A percentile compares a stretch with the other conserved stretches of the same genome.
Conservation (phyloP, 208 protist species). For the Acanthamoeba royreba region DNA sequence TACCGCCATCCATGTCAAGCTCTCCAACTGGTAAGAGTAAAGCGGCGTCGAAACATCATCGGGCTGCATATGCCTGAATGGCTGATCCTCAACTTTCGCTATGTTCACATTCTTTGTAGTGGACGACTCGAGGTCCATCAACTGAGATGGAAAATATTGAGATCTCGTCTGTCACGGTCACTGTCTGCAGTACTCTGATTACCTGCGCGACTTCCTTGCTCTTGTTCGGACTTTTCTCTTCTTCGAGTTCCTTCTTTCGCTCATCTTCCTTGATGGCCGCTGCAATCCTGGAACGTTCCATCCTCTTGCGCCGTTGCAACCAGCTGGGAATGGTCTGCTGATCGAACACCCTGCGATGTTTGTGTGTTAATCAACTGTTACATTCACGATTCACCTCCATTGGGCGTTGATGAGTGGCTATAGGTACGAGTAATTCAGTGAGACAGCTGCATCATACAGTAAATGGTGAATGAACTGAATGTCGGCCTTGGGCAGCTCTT, state of each 20-base stretch:
- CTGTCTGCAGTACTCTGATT: no score
- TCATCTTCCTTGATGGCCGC: no score
- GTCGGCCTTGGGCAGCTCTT: background rate
- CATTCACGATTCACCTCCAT: no score
- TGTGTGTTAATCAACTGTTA: background rate
- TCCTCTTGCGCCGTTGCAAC: slow-evolving; percentile 2
- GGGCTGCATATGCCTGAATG: background rate
- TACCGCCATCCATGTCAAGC: slow-evolving; percentile 17
- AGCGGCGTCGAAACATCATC: background rate
- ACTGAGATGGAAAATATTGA: no score
- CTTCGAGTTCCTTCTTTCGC: no score
- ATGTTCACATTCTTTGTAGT: background rate
- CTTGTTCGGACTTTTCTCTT: background rate
- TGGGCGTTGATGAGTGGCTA: no score
- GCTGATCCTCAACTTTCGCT: background rate
- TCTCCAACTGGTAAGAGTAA: slow-evolving; percentile 34
- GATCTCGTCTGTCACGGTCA: no score
- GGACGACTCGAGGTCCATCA: background rate
- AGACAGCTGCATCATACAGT: background rate
- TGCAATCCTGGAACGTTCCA: no score
- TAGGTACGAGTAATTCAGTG: background rate
- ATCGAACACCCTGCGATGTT: background rate
- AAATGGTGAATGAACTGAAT: background rate
- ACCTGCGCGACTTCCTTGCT: no score
- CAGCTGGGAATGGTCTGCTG: slow-evolving; percentile 6